Evolutionary conservation across 202 grass and related monocot species (phyloP), one percentile per base, ranked within the genome.

Genomic region (Digitaria exilis): DNA sequence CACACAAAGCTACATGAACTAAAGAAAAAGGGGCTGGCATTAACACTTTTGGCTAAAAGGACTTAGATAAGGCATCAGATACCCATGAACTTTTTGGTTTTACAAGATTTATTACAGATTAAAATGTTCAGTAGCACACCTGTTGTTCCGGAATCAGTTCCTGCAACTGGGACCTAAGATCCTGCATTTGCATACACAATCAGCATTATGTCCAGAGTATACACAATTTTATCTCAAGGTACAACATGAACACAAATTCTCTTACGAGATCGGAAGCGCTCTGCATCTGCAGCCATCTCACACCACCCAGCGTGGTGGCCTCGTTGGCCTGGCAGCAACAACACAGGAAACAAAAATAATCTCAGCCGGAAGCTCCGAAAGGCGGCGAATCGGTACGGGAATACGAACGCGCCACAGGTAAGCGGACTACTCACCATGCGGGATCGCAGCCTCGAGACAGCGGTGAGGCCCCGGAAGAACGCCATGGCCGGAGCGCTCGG

Each of bases 111-210:
- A n/a, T n/a, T n/a, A 52, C 18, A 70, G 19, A 56, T n/a, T 28
- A 39, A 42, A 60, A 0, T 9, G 48, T 15, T 9, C 62, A 86
- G 64, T 48, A 43, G 54, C 77, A 85, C 72, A 98, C 96, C 96
- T 98, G 96, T 58, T 98, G 96, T 68, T 98, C 96, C 2, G 96
- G 96, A 89, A 98, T 96, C 80, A 98, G 44, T 78, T 98, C 96
- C 87, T 98, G 88, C 83, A 98, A 74, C 67, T 98, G 96, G 70
- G 96, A 88, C 87, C 54, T 90, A 19, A 96, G 89, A 92, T 98
- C 93, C 96, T 98, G 93, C 84, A 98, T 80, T 78, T 69, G 50
- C 48, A 84, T 2, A 71, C 83, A 90, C 48, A 74, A 77, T 59
- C 84, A 86, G 50, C 48, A 70, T 60, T 45, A 51, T 11, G 71